A percentile compares a stretch with the other conserved stretches of the same genome.
phyloP scores from a whole-genome alignment of 2,329 filamentous ascomycete genomes.

The Alternaria gaisen region DNA sequence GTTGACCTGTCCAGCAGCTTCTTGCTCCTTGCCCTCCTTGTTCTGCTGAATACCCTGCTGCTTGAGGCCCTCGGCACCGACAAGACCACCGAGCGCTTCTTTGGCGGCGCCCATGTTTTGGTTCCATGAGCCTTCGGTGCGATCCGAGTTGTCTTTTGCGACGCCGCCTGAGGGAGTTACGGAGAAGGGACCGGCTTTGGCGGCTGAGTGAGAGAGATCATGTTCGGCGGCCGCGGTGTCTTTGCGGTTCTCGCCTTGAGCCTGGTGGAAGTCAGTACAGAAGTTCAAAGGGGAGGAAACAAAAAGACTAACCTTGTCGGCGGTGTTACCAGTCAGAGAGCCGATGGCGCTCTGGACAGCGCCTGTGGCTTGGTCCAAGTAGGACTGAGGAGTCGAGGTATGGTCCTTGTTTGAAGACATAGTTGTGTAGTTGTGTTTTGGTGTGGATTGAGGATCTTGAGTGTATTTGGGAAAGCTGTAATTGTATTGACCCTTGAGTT shows the following conservation, averaged over 20 bases:
- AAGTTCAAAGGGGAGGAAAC: slow-evolving; percentile 6
- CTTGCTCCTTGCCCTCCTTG: slow-evolving; percentile 77
- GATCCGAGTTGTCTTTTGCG: slow-evolving; percentile 75
- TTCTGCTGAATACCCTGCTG: slow-evolving; percentile 80
- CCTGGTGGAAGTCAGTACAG: slow-evolving; percentile 49
- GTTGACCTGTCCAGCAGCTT: slow-evolving; percentile 81
- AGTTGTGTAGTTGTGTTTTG: slow-evolving; percentile 45
- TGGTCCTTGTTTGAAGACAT: slow-evolving; percentile 60
- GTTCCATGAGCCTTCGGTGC: slow-evolving; percentile 78
- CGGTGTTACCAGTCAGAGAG: slow-evolving; percentile 74
- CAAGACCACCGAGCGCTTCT: slow-evolving; percentile 77
- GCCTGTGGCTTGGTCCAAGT: slow-evolving; percentile 71
- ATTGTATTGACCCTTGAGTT: neutral
- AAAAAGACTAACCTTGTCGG: slow-evolving; percentile 64
- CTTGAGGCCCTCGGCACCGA: slow-evolving; percentile 81
- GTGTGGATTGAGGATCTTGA: neutral
- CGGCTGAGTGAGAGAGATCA: slow-evolving; percentile 76
- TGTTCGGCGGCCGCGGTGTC: slow-evolving; percentile 72
- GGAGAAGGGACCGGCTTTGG: slow-evolving; percentile 76
- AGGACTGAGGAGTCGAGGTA: slow-evolving; percentile 80
- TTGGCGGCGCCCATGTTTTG: slow-evolving; percentile 89
- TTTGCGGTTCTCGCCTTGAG: slow-evolving; percentile 71
- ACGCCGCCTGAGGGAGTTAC: slow-evolving; percentile 75
- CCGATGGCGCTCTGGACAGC: slow-evolving; percentile 77
- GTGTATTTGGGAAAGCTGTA: neutral